A percentile compares a stretch with the other conserved stretches of the same genome.
Evolutionary conservation across 1,139 yeast species (phyloP).

Genomic region (Williopsis jadinii): DNA sequence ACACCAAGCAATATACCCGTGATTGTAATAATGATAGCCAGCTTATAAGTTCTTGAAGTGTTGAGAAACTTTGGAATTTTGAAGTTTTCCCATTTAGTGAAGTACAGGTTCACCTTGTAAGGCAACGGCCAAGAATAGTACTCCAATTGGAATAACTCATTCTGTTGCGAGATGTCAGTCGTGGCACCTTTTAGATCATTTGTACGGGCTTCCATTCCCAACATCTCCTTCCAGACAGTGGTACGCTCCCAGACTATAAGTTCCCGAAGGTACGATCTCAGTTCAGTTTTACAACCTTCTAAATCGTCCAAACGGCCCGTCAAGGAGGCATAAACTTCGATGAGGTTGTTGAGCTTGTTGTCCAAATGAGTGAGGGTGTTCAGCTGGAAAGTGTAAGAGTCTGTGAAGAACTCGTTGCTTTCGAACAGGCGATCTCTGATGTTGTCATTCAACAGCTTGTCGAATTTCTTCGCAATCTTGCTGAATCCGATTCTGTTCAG

Average conservation of each 20-base stretch:
- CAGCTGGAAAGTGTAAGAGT: slow-evolving; percentile 39
- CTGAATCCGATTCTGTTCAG: slow-evolving; percentile 61
- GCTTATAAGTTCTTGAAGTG: slow-evolving; percentile 34
- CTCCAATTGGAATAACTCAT: slow-evolving; percentile 21
- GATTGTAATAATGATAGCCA: slow-evolving; percentile 36
- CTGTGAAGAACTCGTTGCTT: slow-evolving; percentile 35
- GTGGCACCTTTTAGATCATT: slow-evolving; percentile 20
- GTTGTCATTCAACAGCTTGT: slow-evolving; percentile 47
- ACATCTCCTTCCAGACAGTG: slow-evolving; percentile 68
- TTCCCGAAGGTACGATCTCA: slow-evolving; percentile 58
- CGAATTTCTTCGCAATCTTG: slow-evolving; percentile 65
- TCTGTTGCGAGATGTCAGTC: slow-evolving; percentile 20
- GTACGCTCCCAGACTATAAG: slow-evolving; percentile 74
- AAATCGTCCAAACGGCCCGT: slow-evolving; percentile 25
- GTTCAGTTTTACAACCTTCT: slow-evolving; percentile 25
- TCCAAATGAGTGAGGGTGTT: slow-evolving; percentile 40
- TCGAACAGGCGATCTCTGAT: slow-evolving; percentile 40
- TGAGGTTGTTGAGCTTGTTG: slow-evolving; percentile 38
- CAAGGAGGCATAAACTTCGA: slow-evolving; percentile 39
- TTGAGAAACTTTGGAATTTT: slow-evolving; percentile 32
- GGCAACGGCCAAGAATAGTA: slow-evolving; percentile 26
- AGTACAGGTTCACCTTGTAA: slow-evolving; percentile 32
- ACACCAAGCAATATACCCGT: slow-evolving; percentile 45
- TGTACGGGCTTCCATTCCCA: slow-evolving; percentile 48
- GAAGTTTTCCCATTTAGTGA: slow-evolving; percentile 25